Evolutionary conservation across 169 alveolate species (phyloP), one percentile per base, ranked within the genome.

Genomic region (Cryptosporidium canis): DNA sequence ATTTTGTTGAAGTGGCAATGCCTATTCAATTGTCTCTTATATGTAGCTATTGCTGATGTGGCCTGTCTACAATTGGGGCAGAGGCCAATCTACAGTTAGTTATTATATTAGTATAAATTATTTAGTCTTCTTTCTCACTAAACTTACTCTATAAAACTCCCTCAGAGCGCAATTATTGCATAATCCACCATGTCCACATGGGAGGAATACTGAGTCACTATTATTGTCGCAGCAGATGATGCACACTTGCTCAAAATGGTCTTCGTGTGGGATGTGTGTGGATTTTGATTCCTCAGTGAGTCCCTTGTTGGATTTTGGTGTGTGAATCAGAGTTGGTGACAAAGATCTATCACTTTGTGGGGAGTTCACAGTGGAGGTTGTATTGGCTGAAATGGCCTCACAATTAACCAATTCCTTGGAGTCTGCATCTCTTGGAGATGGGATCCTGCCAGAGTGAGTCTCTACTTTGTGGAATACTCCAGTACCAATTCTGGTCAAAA

Each of bases 111-210:
- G 12, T 35, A 58, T 11, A 7, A 9, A n/a, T 45, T 66, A 66
- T 11, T 2, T 24, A 66, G 21, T 14, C 24, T 4, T 66, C 4
- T 29, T 68, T 1, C 14, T n/a, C 16, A 31, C 1, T n/a, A 29
- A 71, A 48, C 66, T 53, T 71, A 71, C 85, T 16, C 85, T 71
- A 31, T 71, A 71, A 16, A 71, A 71, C 67, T 71, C 85, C 14
- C 68, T 71, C 21, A 71, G 24, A 51, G 85, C 85, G 21, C 85
- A 71, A 1, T 53, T 71, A 21, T 41, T 71, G 47, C 85, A 71
- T n/a, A 71, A 33, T 16, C 85, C 85, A 53, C 85, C 85, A 37
- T 71, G 85, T 3, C 85, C 85, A 51, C 85, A 71, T 35, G 85
- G 70, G 24, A 71, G 53, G 53, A 71, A 71, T 35, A 71, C 85